Evolutionary conservation across 2,329 filamentous ascomycete genomes (phyloP).

Genomic region (Rhinocladiella similis): DNA sequence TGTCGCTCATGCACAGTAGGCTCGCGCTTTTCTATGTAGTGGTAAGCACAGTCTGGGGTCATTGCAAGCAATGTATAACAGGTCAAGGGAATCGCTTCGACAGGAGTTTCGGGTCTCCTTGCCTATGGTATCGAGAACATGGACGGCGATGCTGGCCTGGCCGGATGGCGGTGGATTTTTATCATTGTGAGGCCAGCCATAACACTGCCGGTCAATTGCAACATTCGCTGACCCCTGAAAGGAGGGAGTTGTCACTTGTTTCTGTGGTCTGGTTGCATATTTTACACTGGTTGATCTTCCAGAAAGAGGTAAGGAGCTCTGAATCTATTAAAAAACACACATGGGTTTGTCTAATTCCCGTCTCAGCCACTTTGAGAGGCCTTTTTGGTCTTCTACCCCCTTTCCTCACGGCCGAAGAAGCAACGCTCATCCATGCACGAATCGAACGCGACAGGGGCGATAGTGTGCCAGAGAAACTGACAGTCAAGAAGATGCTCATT

Average conservation of each 20-base stretch:
- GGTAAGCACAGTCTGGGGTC: conserved; percentile 29
- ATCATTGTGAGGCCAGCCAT: conserved; percentile 34
- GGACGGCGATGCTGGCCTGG: conserved; percentile 55
- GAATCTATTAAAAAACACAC: conserved; percentile 38
- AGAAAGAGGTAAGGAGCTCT: conserved; percentile 70
- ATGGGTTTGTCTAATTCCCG: neutral
- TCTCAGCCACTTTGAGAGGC: neutral
- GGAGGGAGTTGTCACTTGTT: conserved; percentile 50
- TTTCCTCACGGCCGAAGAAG: conserved; percentile 15
- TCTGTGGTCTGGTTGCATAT: conserved; percentile 52
- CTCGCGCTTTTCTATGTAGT: conserved; percentile 31
- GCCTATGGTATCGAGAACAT: conserved; percentile 59
- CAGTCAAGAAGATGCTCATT: conserved; percentile 46
- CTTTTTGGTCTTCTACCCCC: conserved; percentile 5
- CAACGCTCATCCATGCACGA: conserved; percentile 37
- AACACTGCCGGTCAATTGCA: conserved; percentile 35
- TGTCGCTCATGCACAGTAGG: neutral
- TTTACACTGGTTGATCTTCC: conserved; percentile 71
- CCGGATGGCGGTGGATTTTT: conserved; percentile 63
- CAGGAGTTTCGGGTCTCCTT: conserved; percentile 60
- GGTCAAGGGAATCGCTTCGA: conserved; percentile 34
- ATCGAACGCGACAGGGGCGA: conserved; percentile 57
- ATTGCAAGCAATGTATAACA: conserved; percentile 24
- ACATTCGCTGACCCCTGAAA: conserved; percentile 32
- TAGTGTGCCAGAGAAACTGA: conserved; percentile 49